Evolutionary conservation across 1,284 basidiomycete genomes (phyloP), one percentile per base, ranked within the genome.

Genomic region (Sanghuangporus weigelae): DNA sequence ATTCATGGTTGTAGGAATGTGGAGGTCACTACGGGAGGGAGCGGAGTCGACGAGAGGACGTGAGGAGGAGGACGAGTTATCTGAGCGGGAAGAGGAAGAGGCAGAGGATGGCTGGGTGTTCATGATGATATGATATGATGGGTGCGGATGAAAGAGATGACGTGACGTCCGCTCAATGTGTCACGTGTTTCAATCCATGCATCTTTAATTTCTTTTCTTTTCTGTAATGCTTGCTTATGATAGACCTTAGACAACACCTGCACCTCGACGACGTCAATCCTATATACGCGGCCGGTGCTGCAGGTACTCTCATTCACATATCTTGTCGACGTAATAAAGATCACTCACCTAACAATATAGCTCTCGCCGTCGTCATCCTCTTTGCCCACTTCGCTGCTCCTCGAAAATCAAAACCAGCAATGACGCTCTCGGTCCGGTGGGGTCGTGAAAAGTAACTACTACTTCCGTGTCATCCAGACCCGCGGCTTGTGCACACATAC

Each of bases 381-480:
- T 70, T 71, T 44, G 66, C 73, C 69, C 67, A 70, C 51, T 67
- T 68, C 65, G 67, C 61, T 63, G 59, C 63, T 60, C 56, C 65
- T 68, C 36, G 49, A 62, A 59, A 59, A 68, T 68, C 66, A 63
- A 53, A 51, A 67, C 61, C 61, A 59, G 23, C 63, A 10, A 83
- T 82, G 79, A 75, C 78, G 71, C 74, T 87, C 68, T 79, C 79
- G 63, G 80, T 89, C 67, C 86, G 87, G 74, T 89, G 86, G 85
- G 83, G 79, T 50, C 79, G 79, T 66, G 84, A 88, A 72, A 79
- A 79, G 78, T 79, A 63, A 48, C 23, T 36, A 36, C 42, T 59
- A 46, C 23, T 6, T n/a, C 36, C 23, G n/a, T 56, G 54, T 16
- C 40, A 35, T 57, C 1, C n/a, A 7, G n/a, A 23, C 57, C 66